Evolutionary conservation across 805 yeast genomes (phyloP).

Genomic region (Myxozyma nipponensis): DNA sequence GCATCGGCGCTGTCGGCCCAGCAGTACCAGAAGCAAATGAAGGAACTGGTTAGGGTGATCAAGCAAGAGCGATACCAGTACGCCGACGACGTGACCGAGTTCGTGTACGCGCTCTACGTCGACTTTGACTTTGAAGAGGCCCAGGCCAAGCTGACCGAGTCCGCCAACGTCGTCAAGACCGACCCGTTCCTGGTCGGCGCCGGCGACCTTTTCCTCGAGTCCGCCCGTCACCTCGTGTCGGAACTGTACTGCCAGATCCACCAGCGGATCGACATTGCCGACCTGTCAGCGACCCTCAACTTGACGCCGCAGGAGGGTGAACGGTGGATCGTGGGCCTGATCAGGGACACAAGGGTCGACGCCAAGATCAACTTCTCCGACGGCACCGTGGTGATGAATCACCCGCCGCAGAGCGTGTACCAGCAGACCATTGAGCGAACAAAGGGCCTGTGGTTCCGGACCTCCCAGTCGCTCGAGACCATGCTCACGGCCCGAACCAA

Average conservation of each 20-base stretch:
- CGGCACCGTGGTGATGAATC: conserved; percentile 52
- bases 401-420: conserved; percentile 53
- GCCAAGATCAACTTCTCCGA: conserved; percentile 53
- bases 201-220: conserved; percentile 43
- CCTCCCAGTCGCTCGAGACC: conserved; percentile 53
- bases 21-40: conserved; percentile 50
- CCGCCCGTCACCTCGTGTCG: conserved; percentile 50
- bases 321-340: conserved; percentile 50
- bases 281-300: conserved; percentile 45
- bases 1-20: conserved; percentile 28
- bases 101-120: conserved; percentile 52
- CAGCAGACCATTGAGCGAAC: conserved; percentile 68
- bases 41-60: conserved; percentile 55
- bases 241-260: conserved; percentile 56
- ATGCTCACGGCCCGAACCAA: conserved; percentile 29
- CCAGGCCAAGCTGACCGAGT: conserved; percentile 46
- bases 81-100: conserved; percentile 58
- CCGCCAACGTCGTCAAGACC: conserved; percentile 46
- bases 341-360: conserved; percentile 49
- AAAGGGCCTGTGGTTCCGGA: conserved; percentile 59
- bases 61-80: conserved; percentile 63
- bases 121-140: conserved; percentile 58
- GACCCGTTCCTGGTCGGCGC: conserved; percentile 55
- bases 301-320: conserved; percentile 47
- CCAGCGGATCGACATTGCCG: conserved; percentile 46